Base-by-base conservation (phyloP, 1,139 yeast genomes). In the Ogataea hybrid region DNA sequence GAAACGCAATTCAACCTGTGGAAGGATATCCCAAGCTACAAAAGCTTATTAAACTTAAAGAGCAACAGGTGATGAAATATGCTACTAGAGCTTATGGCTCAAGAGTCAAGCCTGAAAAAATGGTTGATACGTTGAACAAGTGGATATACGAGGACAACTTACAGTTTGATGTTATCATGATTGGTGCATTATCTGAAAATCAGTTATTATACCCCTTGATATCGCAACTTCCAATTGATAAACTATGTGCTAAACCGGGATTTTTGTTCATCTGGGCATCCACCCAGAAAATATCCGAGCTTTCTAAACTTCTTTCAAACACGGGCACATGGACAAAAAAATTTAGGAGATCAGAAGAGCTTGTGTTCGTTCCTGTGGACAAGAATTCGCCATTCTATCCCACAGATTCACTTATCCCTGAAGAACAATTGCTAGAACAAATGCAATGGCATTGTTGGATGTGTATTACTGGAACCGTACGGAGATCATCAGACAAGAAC, bases 381-480 rank as follows among this genome's bases (percentile, higher is more conserved):
- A 75, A 77, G 47, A 63, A 72, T 27, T 79, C 87, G 0, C 79
- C 79, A 1, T 79, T 75, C 56, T 80, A 75, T 52, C 86, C 87
- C 0, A 73, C 74, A 37, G 73, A 65, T 33, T 48, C 62, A 5
- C 35, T 47, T 12, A 52, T 58, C 10, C 73, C 72, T 25, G 78
- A 73, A 42, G 64, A 65, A 6, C 64, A 73, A 10, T 46, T 74
- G 17, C 59, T 75, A 35, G 75, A 71, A 42, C 71, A 67, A 48
- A 68, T 70, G 64, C 94, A 84, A 58, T 89, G 96, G 96, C 97
- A 90, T 63, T 90, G 97, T 56, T 85, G 96, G 84, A 87, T 90
- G 96, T 92, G 97, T 52, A 84, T 90, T 43, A 89, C 96, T 3
- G 97, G 97, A 5, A 90, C 97, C 0, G 90, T 90, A 10, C 71